Conservation (phyloP, 345 rosid genomes). For the Streptanthus diversifolius region DNA sequence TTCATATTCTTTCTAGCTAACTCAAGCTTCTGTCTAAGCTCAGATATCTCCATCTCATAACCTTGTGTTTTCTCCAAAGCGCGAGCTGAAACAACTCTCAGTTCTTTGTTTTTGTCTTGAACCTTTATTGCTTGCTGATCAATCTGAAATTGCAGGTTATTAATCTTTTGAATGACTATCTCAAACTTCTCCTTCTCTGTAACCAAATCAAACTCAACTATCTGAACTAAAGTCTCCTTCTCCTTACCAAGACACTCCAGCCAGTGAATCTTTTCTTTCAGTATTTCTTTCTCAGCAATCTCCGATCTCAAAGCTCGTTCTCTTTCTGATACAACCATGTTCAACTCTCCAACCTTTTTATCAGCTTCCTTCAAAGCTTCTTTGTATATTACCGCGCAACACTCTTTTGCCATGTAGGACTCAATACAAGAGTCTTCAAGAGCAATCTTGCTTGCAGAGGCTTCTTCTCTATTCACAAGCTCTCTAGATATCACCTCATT, state of each 20-base stretch:
- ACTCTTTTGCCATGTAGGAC: constrained; percentile 39
- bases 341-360: constrained; percentile 41
- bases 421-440: constrained; percentile 47
- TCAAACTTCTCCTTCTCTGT: constrained; percentile 38
- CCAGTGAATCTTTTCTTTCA: constrained; percentile 36
- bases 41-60: constrained; percentile 26
- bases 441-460: constrained; percentile 21
- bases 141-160: constrained; percentile 35
- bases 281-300: constrained; percentile 43
- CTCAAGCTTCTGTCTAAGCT: constrained; percentile 41
- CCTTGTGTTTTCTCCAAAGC: constrained; percentile 38
- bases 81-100: constrained; percentile 30
- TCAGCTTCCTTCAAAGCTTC: constrained; percentile 55
- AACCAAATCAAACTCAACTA: constrained; percentile 36
- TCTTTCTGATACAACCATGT: constrained; percentile 33
- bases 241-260: constrained; percentile 34
- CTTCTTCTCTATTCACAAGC: background rate
- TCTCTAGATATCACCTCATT: constrained; percentile 1
- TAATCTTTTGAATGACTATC: constrained; percentile 38
- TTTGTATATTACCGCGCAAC: constrained; percentile 34
- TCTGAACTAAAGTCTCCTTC: constrained; percentile 44
- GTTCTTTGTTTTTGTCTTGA: constrained; percentile 37
- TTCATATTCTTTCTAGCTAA: constrained; percentile 34
- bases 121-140: constrained; percentile 37
- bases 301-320: constrained; percentile 38